phyloP scores from a whole-genome alignment of 1,284 basidiomycete species.

The Tilletia setariae region DNA sequence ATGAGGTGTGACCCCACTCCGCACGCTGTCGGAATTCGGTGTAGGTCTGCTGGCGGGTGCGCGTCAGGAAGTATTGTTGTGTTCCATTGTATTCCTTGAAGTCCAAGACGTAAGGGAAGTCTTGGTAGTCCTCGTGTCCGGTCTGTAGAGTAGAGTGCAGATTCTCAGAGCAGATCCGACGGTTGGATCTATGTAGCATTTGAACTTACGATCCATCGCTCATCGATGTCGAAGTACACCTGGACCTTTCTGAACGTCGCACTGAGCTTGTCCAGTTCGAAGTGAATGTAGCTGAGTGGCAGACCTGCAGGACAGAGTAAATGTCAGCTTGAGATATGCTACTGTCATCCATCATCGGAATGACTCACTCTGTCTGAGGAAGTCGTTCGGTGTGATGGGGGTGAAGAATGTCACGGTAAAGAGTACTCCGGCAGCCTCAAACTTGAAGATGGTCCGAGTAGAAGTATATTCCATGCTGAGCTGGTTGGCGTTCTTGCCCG shows the following conservation, averaged over 20 bases:
- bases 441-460: constrained; percentile 47
- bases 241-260: constrained; percentile 35
- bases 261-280: constrained; percentile 35
- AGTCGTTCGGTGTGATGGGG: constrained; percentile 47
- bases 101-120: constrained; percentile 35
- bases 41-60: constrained; percentile 42
- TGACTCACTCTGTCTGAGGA: constrained; percentile 39
- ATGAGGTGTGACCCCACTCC: constrained; percentile 50
- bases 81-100: constrained; percentile 35
- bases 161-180: neutral
- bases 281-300: constrained; percentile 48
- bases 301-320: constrained; percentile 26
- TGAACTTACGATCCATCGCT: constrained; percentile 35
- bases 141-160: constrained; percentile 18
- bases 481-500: constrained; percentile 42
- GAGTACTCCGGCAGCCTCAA: constrained; percentile 40
- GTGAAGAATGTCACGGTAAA: constrained; percentile 52
- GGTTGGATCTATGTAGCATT: too few species aligned
- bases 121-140: constrained; percentile 47
- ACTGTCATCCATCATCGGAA: constrained; percentile 2
- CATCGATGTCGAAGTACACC: constrained; percentile 45
- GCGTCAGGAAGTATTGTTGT: constrained; percentile 37
- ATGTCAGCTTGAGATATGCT: neutral
- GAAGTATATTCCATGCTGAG: constrained; percentile 44
- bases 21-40: constrained; percentile 50